Evolutionary conservation across 768 basidiomycete genomes (phyloP).

Genomic region (Mycena belliarum): DNA sequence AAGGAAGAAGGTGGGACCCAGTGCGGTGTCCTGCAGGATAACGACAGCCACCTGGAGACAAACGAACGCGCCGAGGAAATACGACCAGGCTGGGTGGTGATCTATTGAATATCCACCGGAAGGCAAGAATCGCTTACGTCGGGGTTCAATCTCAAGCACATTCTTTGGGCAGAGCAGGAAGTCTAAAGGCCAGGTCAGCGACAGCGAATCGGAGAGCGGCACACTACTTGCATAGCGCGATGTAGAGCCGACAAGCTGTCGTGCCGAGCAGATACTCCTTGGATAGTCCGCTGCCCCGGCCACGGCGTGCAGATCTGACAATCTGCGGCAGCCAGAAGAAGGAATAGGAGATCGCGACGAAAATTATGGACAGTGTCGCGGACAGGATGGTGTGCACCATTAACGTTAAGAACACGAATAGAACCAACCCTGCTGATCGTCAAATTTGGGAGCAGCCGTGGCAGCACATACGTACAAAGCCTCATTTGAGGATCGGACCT

Average conservation of each 20-base stretch:
- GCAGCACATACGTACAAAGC: slow-evolving; percentile 51
- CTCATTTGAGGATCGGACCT: slow-evolving; percentile 71
- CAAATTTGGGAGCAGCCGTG: neutral
- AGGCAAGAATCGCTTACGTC: slow-evolving; percentile 45
- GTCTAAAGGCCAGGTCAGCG: slow-evolving; percentile 46
- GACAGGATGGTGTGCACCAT: slow-evolving; percentile 75
- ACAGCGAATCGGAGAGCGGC: neutral
- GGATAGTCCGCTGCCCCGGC: slow-evolving; percentile 67
- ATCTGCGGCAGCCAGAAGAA: slow-evolving; percentile 89
- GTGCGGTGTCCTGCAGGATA: slow-evolving; percentile 62
- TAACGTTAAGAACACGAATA: slow-evolving; percentile 69
- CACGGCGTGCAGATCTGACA: slow-evolving; percentile 68
- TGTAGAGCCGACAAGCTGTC: slow-evolving; percentile 66
- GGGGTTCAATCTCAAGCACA: slow-evolving; percentile 77
- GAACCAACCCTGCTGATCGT: slow-evolving; percentile 54
- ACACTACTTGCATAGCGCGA: slow-evolving; percentile 66
- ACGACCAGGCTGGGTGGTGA: slow-evolving; percentile 58
- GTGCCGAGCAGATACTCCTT: slow-evolving; percentile 78
- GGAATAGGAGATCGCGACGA: slow-evolving; percentile 71
- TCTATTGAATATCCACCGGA: neutral
- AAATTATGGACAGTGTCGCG: slow-evolving; percentile 62
- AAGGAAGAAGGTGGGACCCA: slow-evolving; percentile 86
- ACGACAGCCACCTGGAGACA: slow-evolving; percentile 62
- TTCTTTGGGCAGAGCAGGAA: slow-evolving; percentile 83
- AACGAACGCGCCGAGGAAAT: slow-evolving; percentile 58